phyloP scores from a whole-genome alignment of 345 rosid genomes.

The Moricandia moricandioides region DNA sequence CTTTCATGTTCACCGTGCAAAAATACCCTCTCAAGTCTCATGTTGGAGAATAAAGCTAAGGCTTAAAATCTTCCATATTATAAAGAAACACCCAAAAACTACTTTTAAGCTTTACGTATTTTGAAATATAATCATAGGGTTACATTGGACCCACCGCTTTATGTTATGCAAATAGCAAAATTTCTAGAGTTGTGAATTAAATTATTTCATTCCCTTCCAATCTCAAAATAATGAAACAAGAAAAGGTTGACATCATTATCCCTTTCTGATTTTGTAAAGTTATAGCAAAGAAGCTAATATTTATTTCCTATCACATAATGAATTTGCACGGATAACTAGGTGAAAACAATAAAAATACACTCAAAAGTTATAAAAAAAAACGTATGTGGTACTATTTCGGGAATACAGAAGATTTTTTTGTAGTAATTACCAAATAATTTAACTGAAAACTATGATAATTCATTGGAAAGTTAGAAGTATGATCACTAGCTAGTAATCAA shows the following conservation, averaged over 20 bases:
- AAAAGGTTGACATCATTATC: slow-evolving; percentile 35
- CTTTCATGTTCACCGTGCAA: slow-evolving; percentile 26
- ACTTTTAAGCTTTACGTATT: slow-evolving; percentile 29
- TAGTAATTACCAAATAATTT: background rate
- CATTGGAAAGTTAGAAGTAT: background rate
- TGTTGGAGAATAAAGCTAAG: slow-evolving; percentile 25
- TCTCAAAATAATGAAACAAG: slow-evolving; percentile 26
- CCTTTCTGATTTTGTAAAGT: slow-evolving; percentile 30
- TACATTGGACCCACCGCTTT: slow-evolving; percentile 34
- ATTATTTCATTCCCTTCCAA: slow-evolving; percentile 26
- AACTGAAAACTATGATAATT: background rate
- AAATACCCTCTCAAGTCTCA: slow-evolving; percentile 20
- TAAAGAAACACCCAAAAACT: slow-evolving; percentile 31
- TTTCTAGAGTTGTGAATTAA: slow-evolving; percentile 34
- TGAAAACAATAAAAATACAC: background rate
- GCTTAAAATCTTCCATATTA: slow-evolving; percentile 15
- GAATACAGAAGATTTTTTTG: background rate
- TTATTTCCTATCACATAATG: background rate
- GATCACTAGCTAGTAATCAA: background rate
- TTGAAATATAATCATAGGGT: slow-evolving; percentile 19
- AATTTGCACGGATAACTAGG: background rate
- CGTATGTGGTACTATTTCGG: background rate
- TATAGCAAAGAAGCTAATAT: background rate
- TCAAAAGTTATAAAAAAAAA: background rate
- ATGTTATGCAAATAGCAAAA: slow-evolving; percentile 35